These are phyloP conservation scores for Pestalotiopsis sp. DNA, from an alignment of 2,329 filamentous ascomycete genomes.

Conservation along the genomic window DNA sequence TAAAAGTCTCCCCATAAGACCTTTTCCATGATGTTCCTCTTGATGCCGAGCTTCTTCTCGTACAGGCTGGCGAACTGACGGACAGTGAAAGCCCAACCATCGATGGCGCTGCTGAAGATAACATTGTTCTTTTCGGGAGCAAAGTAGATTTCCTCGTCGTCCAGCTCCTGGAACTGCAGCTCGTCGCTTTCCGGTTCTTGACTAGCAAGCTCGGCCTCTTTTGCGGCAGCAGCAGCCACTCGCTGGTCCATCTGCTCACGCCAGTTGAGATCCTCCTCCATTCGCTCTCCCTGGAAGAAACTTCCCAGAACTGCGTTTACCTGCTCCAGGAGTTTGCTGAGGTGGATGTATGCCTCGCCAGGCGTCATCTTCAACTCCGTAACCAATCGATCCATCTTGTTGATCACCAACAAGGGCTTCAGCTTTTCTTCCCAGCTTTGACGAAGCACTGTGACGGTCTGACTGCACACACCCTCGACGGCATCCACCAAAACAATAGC, in stretches of 20 bases:
- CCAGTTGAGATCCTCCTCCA: slow-evolving; percentile 98
- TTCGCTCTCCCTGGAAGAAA: slow-evolving; percentile 96
- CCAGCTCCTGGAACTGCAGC: slow-evolving; percentile 80
- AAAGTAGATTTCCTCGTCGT: slow-evolving; percentile 98
- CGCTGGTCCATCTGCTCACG: slow-evolving; percentile 89
- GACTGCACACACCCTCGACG: slow-evolving; percentile 96
- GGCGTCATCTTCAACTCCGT: slow-evolving; percentile 95
- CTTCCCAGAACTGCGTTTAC: slow-evolving; percentile 97
- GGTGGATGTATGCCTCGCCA: slow-evolving; percentile 83
- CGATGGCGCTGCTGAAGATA: slow-evolving; percentile 96
- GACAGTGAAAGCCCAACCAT: slow-evolving; percentile 99
- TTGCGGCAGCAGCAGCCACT: slow-evolving; percentile 70
- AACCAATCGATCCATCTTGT: slow-evolving; percentile 95
- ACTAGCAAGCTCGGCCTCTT: slow-evolving; percentile 52
- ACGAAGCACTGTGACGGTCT: slow-evolving; percentile 93
- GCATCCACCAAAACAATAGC: slow-evolving; percentile 94
- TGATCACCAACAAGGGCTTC: slow-evolving; percentile 92
- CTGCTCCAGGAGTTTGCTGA: slow-evolving; percentile 89
- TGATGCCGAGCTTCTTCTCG: slow-evolving; percentile 96
- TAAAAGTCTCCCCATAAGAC: slow-evolving; percentile 98
- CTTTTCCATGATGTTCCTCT: slow-evolving; percentile 84
- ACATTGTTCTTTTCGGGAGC: slow-evolving; percentile 98
- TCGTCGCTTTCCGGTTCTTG: slow-evolving; percentile 59
- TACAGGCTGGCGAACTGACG: slow-evolving; percentile 92
- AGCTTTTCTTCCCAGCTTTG: slow-evolving; percentile 96